These are phyloP conservation scores for Leishmania tarentolae DNA, from an alignment of 208 protist genomes.

Conservation along the genomic window DNA sequence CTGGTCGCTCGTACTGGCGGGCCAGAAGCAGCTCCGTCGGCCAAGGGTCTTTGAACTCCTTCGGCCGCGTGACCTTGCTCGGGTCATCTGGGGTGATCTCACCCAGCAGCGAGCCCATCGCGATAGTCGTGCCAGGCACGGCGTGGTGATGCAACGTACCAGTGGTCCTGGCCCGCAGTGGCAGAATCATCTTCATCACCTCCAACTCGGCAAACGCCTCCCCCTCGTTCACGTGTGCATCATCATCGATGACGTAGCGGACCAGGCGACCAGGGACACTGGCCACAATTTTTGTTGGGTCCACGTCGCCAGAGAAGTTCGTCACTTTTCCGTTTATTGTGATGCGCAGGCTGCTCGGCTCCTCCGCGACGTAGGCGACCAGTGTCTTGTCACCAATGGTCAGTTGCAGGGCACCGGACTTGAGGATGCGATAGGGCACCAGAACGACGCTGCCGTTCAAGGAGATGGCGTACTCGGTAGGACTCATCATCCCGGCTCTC, in stretches of 20 bases:
- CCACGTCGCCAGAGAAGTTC: constrained; percentile 93
- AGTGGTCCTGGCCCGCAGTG: constrained; percentile 77
- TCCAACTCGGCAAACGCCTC: constrained; percentile 95
- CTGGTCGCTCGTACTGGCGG: constrained; percentile 56
- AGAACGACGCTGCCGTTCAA: constrained; percentile 75
- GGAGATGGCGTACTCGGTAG: constrained; percentile 64
- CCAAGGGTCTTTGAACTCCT: constrained; percentile 70
- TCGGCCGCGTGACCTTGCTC: constrained; percentile 71
- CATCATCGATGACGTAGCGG: constrained; percentile 94
- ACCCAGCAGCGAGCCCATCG: constrained; percentile 93
- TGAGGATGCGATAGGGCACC: constrained; percentile 82
- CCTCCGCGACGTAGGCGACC: constrained; percentile 93
- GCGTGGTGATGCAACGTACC: constrained; percentile 82
- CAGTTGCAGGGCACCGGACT: constrained; percentile 82
- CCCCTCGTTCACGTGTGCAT: constrained; percentile 86
- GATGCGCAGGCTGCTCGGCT: constrained; percentile 90
- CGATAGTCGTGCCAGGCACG: constrained; percentile 90
- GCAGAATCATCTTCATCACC: constrained; percentile 99
- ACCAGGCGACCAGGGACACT: constrained; percentile 95
- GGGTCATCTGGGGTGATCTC: constrained; percentile 94
- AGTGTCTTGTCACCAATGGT: constrained; percentile 72
- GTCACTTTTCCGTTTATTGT: constrained; percentile 91
- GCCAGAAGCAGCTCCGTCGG: constrained; percentile 51
- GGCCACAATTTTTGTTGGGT: constrained; percentile 94
- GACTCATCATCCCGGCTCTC: constrained; percentile 46